These are phyloP conservation scores for Sporothrix inflata DNA, from an alignment of 2,329 filamentous ascomycete species.

Conservation along the genomic window DNA sequence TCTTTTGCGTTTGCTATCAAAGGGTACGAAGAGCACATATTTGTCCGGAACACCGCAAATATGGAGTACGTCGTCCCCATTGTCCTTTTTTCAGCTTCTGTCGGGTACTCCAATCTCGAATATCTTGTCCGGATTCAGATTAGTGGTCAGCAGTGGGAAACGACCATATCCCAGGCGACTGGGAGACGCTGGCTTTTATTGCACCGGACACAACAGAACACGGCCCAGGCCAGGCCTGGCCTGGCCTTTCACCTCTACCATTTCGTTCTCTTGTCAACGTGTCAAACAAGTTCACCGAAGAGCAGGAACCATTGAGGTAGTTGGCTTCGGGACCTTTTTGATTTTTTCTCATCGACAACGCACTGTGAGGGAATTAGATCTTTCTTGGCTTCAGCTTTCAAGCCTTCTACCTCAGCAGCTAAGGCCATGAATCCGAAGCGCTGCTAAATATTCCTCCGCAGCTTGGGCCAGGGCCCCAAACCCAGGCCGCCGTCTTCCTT, in stretches of 20 bases:
- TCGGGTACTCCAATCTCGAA: conserved; percentile 8
- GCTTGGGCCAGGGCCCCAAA: not conserved
- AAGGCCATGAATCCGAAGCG: not conserved
- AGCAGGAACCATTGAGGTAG: not conserved
- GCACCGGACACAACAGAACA: not conserved
- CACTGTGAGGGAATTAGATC: not conserved
- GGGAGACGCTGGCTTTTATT: not conserved
- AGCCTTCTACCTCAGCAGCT: not conserved
- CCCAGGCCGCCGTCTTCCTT: not conserved
- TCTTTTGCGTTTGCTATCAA: not conserved
- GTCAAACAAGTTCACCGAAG: not conserved
- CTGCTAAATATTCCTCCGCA: not conserved
- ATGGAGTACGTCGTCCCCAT: not conserved
- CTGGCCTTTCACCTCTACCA: not conserved
- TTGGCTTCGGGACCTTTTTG: not conserved
- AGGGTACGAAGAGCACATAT: not conserved
- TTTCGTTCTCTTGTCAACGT: not conserved
- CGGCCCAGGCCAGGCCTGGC: not conserved
- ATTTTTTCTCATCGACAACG: too few relatives aligned
- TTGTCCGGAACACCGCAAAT: not conserved
- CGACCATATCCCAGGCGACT: not conserved
- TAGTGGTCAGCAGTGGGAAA: conserved; percentile 14
- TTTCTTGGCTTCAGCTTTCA: not conserved
- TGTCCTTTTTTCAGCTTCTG: conserved; percentile 19
- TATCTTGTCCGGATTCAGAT: conserved; percentile 20